phyloP scores from a whole-genome alignment of 1,139 yeast species.

The Barnettozyma hawaiiensis region DNA sequence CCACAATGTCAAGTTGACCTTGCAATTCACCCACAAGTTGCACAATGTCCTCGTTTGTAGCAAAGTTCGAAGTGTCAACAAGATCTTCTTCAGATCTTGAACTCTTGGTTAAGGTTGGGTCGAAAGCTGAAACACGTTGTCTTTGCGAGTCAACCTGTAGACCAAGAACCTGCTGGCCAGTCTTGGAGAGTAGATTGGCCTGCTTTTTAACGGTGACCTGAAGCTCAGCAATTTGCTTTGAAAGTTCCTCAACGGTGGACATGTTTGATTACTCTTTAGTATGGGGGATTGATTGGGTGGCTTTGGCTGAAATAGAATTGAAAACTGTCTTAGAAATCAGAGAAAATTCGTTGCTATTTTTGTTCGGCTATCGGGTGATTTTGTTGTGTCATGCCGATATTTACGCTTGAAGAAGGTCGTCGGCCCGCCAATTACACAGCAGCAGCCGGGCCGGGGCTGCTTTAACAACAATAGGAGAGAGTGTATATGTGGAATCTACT shows the following conservation, averaged over 20 bases:
- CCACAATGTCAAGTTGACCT: constrained; percentile 70
- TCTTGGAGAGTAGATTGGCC: constrained; percentile 43
- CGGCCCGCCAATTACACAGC: neutral
- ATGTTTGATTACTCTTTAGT: neutral
- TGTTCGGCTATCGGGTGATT: neutral
- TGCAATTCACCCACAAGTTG: constrained; percentile 86
- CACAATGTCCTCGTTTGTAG: constrained; percentile 76
- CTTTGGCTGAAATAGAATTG: too few species aligned
- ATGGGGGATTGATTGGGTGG: too few species aligned
- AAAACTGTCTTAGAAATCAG: too few species aligned
- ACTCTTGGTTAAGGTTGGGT: constrained; percentile 16
- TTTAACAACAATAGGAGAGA: too few species aligned
- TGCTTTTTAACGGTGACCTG: constrained; percentile 46
- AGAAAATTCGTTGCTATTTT: constrained; percentile 1
- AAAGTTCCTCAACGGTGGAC: constrained; percentile 31
- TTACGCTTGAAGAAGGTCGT: neutral
- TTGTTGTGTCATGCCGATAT: neutral
- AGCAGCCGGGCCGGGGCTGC: too few species aligned
- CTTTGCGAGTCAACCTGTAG: constrained; percentile 51
- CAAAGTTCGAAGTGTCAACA: constrained; percentile 54
- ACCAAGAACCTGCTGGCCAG: constrained; percentile 73
- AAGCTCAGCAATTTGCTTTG: constrained; percentile 42
- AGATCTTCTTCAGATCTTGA: constrained; percentile 1
- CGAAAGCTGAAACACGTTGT: constrained; percentile 27
- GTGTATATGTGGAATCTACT: too few species aligned